Percentiles rank a stretch among this genome's conserved stretches.
phyloP scores from a whole-genome alignment of 495 filamentous ascomycete species.

The Amorphotheca resinae region DNA sequence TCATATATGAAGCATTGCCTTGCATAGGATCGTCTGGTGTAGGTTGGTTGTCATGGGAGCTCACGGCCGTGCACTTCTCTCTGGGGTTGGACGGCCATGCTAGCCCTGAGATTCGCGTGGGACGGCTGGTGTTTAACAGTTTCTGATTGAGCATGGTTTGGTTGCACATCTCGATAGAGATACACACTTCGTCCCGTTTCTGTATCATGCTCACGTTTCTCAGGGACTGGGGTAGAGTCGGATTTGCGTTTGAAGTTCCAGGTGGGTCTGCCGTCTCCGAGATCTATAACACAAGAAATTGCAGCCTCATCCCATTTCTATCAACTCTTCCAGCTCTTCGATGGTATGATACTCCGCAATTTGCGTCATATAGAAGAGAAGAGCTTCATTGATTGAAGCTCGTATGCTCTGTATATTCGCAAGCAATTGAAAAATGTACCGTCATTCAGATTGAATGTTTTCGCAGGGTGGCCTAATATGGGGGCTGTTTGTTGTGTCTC shows the following conservation, averaged over 20 bases:
- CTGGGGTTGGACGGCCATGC: conserved; percentile 10
- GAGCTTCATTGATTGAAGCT: too few relatives aligned
- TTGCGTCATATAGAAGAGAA: too few relatives aligned
- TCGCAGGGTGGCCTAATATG: too few relatives aligned
- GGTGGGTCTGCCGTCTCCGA: too few relatives aligned
- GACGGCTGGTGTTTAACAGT: conserved; percentile 16
- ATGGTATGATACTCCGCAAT: background rate
- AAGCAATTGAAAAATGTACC: too few relatives aligned
- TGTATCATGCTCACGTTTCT: conserved; percentile 17
- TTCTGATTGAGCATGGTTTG: conserved; percentile 22
- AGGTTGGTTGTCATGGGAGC: conserved; percentile 6
- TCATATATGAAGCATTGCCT: conserved; percentile 25
- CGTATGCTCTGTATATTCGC: too few relatives aligned
- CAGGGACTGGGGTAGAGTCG: conserved; percentile 8
- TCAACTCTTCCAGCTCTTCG: background rate
- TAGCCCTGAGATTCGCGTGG: conserved; percentile 7
- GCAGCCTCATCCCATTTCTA: too few relatives aligned
- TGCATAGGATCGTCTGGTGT: conserved; percentile 18
- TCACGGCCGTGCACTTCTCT: conserved; percentile 15
- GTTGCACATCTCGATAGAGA: conserved; percentile 18
- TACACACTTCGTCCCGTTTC: conserved; percentile 16
- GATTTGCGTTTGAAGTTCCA: conserved; percentile 13
- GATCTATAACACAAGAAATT: conserved; percentile 4
- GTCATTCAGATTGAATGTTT: too few relatives aligned
- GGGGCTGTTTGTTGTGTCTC: background rate